Conservation (phyloP, 2,329 filamentous ascomycete species). For the Neonectria magnoliae region DNA sequence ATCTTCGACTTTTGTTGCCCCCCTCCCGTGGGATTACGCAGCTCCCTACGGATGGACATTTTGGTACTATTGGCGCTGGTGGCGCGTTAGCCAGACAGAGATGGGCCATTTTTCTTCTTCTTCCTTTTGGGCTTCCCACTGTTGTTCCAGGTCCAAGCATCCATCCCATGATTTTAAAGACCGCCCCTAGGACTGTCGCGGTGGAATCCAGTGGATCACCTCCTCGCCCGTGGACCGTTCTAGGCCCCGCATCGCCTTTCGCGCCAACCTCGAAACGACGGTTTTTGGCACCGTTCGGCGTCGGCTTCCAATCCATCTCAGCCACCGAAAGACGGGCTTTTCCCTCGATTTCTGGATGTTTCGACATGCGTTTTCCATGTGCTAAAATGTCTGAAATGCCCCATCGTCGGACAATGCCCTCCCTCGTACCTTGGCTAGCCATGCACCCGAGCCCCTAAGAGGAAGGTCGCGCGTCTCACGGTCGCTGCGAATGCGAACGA, state of each 20-base stretch:
- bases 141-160: neutral
- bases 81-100: neutral
- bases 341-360: neutral
- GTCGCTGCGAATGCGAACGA: neutral
- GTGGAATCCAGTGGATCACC: neutral
- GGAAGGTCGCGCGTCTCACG: neutral
- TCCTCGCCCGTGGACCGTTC: conserved; percentile 9
- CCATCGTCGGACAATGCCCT: neutral
- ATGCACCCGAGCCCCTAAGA: neutral
- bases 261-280: conserved; percentile 9
- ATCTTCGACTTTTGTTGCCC: neutral
- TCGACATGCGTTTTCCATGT: neutral
- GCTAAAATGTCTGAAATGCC: neutral
- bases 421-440: neutral
- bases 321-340: neutral
- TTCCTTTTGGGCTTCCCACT: neutral
- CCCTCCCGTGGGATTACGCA: neutral
- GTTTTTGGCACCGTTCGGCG: neutral
- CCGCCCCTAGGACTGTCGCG: neutral
- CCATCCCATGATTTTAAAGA: neutral
- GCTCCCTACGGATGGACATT: neutral
- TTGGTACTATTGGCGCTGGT: conserved; percentile 5
- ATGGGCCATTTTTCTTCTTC: conserved; percentile 5
- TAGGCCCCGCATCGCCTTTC: conserved; percentile 1
- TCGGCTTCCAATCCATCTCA: neutral